These are phyloP conservation scores for Aureobasidium sp. DNA, from an alignment of 2,329 filamentous ascomycete genomes.

Conservation along the genomic window DNA sequence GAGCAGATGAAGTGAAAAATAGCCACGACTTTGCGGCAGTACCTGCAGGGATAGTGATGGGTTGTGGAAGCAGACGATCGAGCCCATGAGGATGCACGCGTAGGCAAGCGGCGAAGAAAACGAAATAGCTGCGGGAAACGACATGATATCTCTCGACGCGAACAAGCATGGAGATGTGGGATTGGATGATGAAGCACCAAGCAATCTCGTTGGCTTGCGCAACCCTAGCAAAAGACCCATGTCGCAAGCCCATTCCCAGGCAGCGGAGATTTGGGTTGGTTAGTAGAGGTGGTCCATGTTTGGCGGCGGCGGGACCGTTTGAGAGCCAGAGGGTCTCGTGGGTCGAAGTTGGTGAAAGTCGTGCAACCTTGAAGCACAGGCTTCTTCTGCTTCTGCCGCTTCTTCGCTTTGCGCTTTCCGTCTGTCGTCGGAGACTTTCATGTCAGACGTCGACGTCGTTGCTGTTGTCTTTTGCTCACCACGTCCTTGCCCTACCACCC, in stretches of 20 bases:
- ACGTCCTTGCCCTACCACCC: background rate
- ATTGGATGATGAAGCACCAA: background rate
- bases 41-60: conserved; percentile 14
- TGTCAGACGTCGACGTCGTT: conserved; percentile 3
- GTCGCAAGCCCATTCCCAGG: background rate
- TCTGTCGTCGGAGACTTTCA: conserved; percentile 14
- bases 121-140: background rate
- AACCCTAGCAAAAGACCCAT: conserved; percentile 13
- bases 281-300: conserved; percentile 2
- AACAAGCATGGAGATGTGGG: background rate
- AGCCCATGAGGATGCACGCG: background rate
- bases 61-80: background rate
- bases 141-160: background rate
- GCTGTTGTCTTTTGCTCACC: conserved; percentile 1
- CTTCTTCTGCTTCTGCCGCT: conserved; percentile 9
- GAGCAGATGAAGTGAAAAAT: conserved; percentile 4
- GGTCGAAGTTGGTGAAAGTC: conserved; percentile 5
- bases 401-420: conserved; percentile 8
- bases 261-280: conserved; percentile 12
- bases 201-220: conserved; percentile 10
- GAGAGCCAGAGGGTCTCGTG: conserved; percentile 12
- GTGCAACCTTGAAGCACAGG: conserved; percentile 14
- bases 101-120: background rate
- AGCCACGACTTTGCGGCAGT: conserved; percentile 11
- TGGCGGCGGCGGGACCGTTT: conserved; percentile 14